Base-by-base conservation (phyloP, 306 rosid genomes). In the Morella rubra region DNA sequence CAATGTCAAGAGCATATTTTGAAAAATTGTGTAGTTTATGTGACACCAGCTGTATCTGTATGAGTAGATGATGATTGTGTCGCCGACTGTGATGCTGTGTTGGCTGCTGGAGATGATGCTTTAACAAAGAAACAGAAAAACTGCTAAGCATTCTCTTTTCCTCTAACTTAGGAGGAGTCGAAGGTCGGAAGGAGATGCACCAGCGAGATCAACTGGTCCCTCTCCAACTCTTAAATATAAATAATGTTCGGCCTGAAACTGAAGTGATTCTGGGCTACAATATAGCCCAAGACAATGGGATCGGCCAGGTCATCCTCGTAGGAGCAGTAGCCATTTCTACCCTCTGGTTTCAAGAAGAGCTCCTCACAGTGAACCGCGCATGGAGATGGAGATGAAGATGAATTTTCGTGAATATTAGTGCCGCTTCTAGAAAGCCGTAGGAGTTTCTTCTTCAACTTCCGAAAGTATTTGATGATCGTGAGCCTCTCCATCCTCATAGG, bases 201-300 rank as follows among this genome's bases (percentile, higher is more conserved):
- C 18, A 60, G 67, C 67, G 32, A 60, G 18, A 19, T 60, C 18
- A 7, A 40, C 7, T n/a, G 12, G 18, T 58, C 65, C 53, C 12
- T 51, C n/a, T 53, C 3, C 27, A 7, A 69, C 6, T 71, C 40
- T 56, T 56, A 83, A 47, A 86, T 24, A 69, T 66, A 81, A 9
- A 83, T 32, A 32, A 32, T 69, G 81, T 80, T 81, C 52, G 79
- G 76, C 61, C 89, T 78, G 24, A 78, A 62, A 68, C 73, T 14
- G 76, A 86, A 86, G 81, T 83, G 77, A 52, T 42, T 76, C 73
- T 69, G 81, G 42, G 87, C 81, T 52, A 81, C 81, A 67, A 71
- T 61, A 68, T 77, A 69, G 72, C 83, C 81, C 20, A 61, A 66
- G 12, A 71, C 24, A 47, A 83, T 67, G 6, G 77, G 76, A 80